Evolutionary conservation across 768 basidiomycete genomes (phyloP), one percentile per base, ranked within the genome.

Genomic region (Termitomyces sp.): DNA sequence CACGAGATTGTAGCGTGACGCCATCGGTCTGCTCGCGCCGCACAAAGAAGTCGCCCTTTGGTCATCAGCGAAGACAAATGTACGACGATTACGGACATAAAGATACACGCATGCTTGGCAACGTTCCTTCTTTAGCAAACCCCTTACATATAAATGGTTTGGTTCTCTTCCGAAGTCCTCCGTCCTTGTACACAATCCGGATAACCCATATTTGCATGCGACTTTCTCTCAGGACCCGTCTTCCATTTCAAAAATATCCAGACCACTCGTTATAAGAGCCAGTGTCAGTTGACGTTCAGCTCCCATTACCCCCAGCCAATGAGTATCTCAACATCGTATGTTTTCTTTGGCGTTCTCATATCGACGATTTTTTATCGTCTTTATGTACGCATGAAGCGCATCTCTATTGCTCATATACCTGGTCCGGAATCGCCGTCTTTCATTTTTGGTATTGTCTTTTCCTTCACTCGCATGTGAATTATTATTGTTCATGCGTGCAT

Each of bases 341-440:
- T 41, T 28, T 11, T 61, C 1, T 45, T 63, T 35, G 33, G 41
- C 32, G 26, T 16, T 30, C 48, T 63, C 14, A 38, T 65, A 22
- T 51, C 51, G 11, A 44, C 60, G 10, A 40, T 45, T 30, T 44
- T 66, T 11, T 75, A 70, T 51, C 58, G 54, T 18, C 46, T 72
- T 48, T 64, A 77, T 69, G 64, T 62, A 57, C 57, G 66, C 68
- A 52, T 65, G 67, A 60, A 69, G 60, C 56, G 76, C 57, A 62
- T 72, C 61, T 67, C 70, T 48, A 62, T 75, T 65, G 60, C 74
- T 11, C 68, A 67, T 54, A 60, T 72, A 35, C 72, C 65, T 60
- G 76, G 70, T 51, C 76, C 72, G 14, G 63, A 57, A 66, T 74
- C 68, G 59, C 70, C 65, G 58, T 74, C 57, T 57, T 82, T 61